Percentiles rank a stretch among this genome's conserved stretches.
phyloP scores from a whole-genome alignment of 225 moss, liverwort and hornwort genomes.

The Asterella californica region DNA sequence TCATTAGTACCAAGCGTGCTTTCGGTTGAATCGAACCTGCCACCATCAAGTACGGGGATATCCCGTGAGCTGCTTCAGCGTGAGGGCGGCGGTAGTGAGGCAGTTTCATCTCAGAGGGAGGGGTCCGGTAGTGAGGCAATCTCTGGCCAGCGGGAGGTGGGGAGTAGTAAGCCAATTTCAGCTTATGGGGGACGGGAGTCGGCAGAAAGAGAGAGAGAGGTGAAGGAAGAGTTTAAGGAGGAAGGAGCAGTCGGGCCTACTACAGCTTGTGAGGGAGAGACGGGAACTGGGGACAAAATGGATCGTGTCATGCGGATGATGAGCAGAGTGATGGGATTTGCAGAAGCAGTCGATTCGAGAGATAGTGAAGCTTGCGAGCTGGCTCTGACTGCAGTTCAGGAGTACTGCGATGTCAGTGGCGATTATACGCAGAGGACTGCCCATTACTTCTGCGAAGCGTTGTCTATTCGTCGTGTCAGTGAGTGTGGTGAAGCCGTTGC shows the following conservation, averaged over 20 bases:
- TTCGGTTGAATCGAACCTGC: background rate
- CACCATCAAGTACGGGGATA: background rate
- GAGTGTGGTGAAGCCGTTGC: constrained; percentile 15
- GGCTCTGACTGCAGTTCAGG: constrained; percentile 43
- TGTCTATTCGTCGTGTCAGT: constrained; percentile 37
- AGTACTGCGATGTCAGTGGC: constrained; percentile 59
- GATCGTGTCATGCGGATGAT: constrained; percentile 58
- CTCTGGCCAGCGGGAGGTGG: background rate
- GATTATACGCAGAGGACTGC: constrained; percentile 70
- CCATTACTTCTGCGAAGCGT: constrained; percentile 63
- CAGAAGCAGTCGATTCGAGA: constrained; percentile 46
- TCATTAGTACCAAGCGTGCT: background rate
- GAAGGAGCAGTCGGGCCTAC: background rate
- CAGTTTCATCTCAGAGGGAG: background rate
- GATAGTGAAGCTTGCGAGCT: constrained; percentile 24
- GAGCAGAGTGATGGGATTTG: constrained; percentile 55
- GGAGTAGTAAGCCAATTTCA: background rate
- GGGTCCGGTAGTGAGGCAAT: background rate
- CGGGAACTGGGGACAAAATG: constrained; percentile 44
- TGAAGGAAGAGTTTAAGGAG: background rate
- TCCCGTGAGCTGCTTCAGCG: background rate
- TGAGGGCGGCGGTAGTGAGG: background rate
- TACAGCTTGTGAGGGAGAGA: constrained; percentile 23
- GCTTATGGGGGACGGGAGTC: background rate
- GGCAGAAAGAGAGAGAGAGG: background rate